Base-by-base conservation (phyloP, 148 eudicot species). In the Amaranthus cruentus region DNA sequence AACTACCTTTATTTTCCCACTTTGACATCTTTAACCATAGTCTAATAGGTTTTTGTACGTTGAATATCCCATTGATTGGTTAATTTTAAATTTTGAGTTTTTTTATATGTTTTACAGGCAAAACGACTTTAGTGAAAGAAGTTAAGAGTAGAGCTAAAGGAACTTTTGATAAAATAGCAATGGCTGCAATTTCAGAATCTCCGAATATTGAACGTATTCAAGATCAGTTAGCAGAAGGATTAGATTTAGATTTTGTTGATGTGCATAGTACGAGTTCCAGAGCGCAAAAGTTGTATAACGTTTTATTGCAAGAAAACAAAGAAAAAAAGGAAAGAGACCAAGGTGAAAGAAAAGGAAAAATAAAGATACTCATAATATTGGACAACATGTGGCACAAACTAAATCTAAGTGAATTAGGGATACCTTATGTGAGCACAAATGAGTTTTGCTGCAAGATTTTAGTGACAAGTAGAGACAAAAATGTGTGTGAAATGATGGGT, bases 331-430 rank as follows among this genome's bases (percentile, higher is more conserved):
- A 28, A 28, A 28, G 38, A 28, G 38, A 28, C 38, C 38, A 28
- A 28, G 38, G 38, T 28, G 38, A 28, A 28, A 28, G 38, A 28
- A 28, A 28, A 28, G 38, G 38, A 28, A 28, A 28, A 28, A 28
- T 28, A 28, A 55, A 55, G 2, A 12, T 70, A 55, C 62, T 70
- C 2, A 43, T 70, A 53, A 14, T 70, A 6, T 43, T 70, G 62
- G 73, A 70, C 28, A 72, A 72, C 48, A 38, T 72, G 48, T 72
- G 75, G 75, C 21, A 60, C 4, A 72, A 18, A 51, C 10, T 70
- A 1, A 13, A 70, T 56, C 43, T 70, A 43, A 14, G 44, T 38
- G 48, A 55, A 55, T 18, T 70, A 38, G 73, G 73, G 12, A 70
- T 70, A 42, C 73, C 73, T 21, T 5, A 1, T 28, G 38, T 28